Evolutionary conservation across 306 rosid species (phyloP).

Genomic region (Cicer arietinum): DNA sequence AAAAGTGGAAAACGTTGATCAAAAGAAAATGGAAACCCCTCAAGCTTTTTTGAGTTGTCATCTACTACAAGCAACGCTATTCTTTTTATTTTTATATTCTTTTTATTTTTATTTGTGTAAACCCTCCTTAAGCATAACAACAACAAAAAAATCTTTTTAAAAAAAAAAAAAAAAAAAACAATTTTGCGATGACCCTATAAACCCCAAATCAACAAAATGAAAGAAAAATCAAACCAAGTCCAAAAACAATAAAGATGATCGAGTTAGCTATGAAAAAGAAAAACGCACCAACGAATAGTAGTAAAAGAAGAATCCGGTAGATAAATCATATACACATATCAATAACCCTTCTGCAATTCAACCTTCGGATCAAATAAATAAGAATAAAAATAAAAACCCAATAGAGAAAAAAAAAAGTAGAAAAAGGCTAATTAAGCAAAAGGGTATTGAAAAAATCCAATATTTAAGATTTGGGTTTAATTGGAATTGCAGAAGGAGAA

Average conservation of each 20-base stretch:
- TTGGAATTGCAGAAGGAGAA: conserved; percentile 43
- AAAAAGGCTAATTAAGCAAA: conserved; percentile 7
- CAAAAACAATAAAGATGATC: conserved; percentile 24
- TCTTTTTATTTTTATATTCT: neutral
- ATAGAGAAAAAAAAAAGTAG: neutral
- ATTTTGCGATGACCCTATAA: conserved; percentile 37
- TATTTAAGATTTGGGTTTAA: neutral
- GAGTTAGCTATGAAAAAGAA: neutral
- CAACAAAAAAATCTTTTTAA: neutral
- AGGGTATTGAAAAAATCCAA: neutral
- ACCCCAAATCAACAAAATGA: conserved; percentile 45
- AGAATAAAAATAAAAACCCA: conserved; percentile 6
- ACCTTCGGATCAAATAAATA: conserved; percentile 47
- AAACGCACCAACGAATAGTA: conserved; percentile 70
- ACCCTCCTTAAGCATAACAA: conserved; percentile 22
- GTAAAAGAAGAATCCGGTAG: conserved; percentile 47
- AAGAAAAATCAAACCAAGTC: conserved; percentile 40
- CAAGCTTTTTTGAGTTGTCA: conserved; percentile 46
- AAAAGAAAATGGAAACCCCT: conserved; percentile 43
- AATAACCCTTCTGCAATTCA: conserved; percentile 50
- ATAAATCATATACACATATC: conserved; percentile 66
- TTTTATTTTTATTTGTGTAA: conserved; percentile 1
- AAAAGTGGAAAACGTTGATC: conserved; percentile 32
- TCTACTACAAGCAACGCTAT: conserved; percentile 51
- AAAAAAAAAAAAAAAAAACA: neutral